Base-by-base conservation (phyloP, 2,329 filamentous ascomycete species). In the Stachybotrys echinatus region DNA sequence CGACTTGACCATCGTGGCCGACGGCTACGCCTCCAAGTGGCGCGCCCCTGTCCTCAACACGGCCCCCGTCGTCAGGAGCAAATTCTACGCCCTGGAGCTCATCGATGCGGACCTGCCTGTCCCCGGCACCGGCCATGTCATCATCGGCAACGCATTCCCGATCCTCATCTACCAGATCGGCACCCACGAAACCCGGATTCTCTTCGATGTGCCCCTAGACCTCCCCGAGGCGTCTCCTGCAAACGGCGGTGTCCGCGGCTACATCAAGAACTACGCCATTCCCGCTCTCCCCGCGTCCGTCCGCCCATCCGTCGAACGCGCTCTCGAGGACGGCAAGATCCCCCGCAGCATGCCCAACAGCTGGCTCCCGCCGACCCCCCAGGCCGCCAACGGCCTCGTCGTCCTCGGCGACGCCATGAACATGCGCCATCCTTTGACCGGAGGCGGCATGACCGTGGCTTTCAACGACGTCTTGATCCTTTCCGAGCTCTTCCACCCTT, bases 341-440 rank as follows among this genome's bases (percentile, higher is more conserved):
- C 85, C 90, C 17, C 70, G 71, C 55, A 89, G 84, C 59, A 99
- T 99, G 94, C 94, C 94, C 48, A 99, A 97, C 71, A 92, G 87
- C 53, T 99, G 88, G 77, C 81, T 99, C 3, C 92, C 94, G 5
- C 83, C 94, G 0, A 80, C 83, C 1, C 72, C 70, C 42, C 88
- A 87, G 52, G 61, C 61, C 4, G 52, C 63, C 42, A 69, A 69
- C 43, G 87, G 88, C 63, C 80, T 96, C 52, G 77, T 96, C 45
- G 75, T 99, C 34, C 79, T 97, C 8, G 94, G 94, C 52, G 94
- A 99, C 66, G 92, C 94, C 14, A 86, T 95, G 79, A 99, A 99
- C 74, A 99, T 99, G 94, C 88, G 94, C n/a, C 94, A 99, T 71
- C 94, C 94, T 2, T 79, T 99, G 12, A 99, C 94, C 0, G 94